These are phyloP conservation scores for Diospyros lotus DNA, from an alignment of 148 eudicot genomes.

Conservation along the genomic window DNA sequence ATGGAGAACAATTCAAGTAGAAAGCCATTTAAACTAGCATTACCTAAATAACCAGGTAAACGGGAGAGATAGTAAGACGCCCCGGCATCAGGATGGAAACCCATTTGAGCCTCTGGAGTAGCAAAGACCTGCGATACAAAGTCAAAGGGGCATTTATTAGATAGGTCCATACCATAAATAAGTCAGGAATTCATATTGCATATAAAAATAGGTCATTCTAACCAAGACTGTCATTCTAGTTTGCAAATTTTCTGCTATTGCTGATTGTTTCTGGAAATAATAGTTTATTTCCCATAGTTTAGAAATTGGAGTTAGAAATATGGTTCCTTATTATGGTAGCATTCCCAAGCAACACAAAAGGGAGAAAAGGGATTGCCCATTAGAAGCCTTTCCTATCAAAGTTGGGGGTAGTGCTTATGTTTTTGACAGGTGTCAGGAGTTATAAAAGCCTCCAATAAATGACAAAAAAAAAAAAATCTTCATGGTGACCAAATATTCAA, in stretches of 20 bases:
- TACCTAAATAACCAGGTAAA: constrained; percentile 98
- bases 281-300: neutral
- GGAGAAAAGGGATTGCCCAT: too few relatives aligned
- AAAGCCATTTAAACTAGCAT: neutral
- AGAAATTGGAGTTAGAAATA: too few relatives aligned
- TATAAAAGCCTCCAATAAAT: too few relatives aligned
- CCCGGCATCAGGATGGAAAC: constrained; percentile 98
- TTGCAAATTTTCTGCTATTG: too few relatives aligned
- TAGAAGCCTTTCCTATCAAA: too few relatives aligned
- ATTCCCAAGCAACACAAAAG: too few relatives aligned
- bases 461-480: too few relatives aligned
- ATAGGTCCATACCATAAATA: neutral
- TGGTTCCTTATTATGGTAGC: too few relatives aligned
- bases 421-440: too few relatives aligned
- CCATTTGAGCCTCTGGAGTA: constrained; percentile 79
- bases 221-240: neutral
- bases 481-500: too few relatives aligned
- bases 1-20: neutral
- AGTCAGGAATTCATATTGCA: neutral
- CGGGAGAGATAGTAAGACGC: constrained; percentile 94
- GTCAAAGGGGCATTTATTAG: neutral
- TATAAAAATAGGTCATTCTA: neutral
- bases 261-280: neutral
- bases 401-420: too few relatives aligned
- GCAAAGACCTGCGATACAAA: constrained; percentile 65